Conservation (phyloP, 2,329 filamentous ascomycete species). For the Aspergillus novofumigatus region DNA sequence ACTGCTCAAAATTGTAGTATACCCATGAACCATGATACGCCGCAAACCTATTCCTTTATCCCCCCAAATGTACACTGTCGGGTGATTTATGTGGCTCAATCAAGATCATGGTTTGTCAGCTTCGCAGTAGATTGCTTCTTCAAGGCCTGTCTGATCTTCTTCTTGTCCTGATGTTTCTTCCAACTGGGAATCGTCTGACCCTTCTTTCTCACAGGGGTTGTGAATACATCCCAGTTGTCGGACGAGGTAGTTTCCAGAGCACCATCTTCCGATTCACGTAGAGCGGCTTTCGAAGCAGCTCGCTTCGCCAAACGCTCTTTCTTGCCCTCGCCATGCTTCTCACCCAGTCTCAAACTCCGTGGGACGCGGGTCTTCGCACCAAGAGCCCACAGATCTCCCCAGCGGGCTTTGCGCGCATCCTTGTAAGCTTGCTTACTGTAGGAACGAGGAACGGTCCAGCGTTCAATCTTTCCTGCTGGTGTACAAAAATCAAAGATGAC, state of each 20-base stretch:
- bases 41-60: slow-evolving; percentile 2
- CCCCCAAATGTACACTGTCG: not conserved
- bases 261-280: slow-evolving; percentile 22
- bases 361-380: slow-evolving; percentile 80
- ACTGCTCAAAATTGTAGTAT: not conserved
- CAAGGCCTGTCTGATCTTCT: slow-evolving; percentile 38
- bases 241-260: not conserved
- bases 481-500: slow-evolving; percentile 90
- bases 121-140: slow-evolving; percentile 28
- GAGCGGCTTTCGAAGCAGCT: slow-evolving; percentile 25
- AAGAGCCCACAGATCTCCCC: slow-evolving; percentile 94
- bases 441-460: slow-evolving; percentile 85
- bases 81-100: not conserved
- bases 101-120: not conserved
- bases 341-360: slow-evolving; percentile 59
- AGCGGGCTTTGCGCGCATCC: slow-evolving; percentile 82
- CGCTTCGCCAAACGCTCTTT: slow-evolving; percentile 38
- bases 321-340: slow-evolving; percentile 37
- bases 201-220: slow-evolving; percentile 26
- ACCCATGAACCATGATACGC: slow-evolving; percentile 1
- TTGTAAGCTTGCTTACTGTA: slow-evolving; percentile 80
- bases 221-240: slow-evolving; percentile 8
- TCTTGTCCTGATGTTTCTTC: slow-evolving; percentile 44
- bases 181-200: slow-evolving; percentile 36
- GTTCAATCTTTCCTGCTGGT: slow-evolving; percentile 75